These are phyloP conservation scores for Cystobasidium pallidum DNA, from an alignment of 1,284 basidiomycete species.

Conservation along the genomic window DNA sequence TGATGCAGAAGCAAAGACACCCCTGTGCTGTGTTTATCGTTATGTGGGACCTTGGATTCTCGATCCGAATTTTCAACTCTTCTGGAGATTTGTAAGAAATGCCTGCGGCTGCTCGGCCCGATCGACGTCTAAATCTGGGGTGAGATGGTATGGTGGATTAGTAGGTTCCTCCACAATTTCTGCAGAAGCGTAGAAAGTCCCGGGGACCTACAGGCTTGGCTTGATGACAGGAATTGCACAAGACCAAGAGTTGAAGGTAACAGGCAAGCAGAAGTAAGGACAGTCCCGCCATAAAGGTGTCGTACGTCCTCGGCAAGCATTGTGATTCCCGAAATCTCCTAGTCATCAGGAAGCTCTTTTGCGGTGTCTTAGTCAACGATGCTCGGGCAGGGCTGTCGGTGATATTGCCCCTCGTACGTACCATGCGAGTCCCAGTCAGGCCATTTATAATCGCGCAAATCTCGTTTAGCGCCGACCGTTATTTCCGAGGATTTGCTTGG, in stretches of 20 bases:
- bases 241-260: not conserved
- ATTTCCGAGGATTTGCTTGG: too few relatives aligned
- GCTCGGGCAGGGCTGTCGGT: not conserved
- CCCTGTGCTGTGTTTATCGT: not conserved
- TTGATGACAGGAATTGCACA: too few relatives aligned
- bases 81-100: not conserved
- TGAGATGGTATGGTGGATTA: not conserved
- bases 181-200: too few relatives aligned
- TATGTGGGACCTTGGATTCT: not conserved
- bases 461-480: not conserved
- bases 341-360: too few relatives aligned
- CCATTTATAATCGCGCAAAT: constrained; percentile 9
- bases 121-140: not conserved
- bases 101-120: not conserved
- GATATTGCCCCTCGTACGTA: not conserved
- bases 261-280: not conserved
- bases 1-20: not conserved
- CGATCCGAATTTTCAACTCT: not conserved
- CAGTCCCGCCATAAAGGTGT: not conserved
- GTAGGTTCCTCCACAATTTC: too few relatives aligned
- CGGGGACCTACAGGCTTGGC: too few relatives aligned
- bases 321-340: too few relatives aligned
- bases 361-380: constrained; percentile 8
- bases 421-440: not conserved
- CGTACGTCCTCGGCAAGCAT: constrained; percentile 12